Base-by-base conservation (phyloP, 352 stramenopile species). In the Pythium dissotocum region DNA sequence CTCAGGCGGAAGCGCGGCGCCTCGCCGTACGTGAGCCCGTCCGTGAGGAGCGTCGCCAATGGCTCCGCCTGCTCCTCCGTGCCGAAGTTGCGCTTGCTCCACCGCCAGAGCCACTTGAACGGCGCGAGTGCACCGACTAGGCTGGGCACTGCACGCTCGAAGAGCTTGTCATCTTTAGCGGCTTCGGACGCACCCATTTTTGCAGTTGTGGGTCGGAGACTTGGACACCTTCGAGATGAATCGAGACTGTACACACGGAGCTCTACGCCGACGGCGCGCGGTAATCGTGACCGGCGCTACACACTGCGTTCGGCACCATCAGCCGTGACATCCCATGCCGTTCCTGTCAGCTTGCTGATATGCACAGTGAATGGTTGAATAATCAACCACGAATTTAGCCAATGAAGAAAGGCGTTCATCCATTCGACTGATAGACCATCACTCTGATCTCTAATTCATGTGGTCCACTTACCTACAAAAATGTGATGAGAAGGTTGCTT, bases 71-170 rank as follows among this genome's bases (percentile, higher is more conserved):
- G 32, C 28, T 54, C 57, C 9, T 38, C n/a, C 10, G 30, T 55
- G 60, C 48, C 46, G 49, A 59, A 59, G n/a, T 46, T 46, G 21
- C 60, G 60, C 48, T 53, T 48, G 13, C 33, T 40, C 46, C 46
- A 66, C 13, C 48, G 46, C 60, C 60, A 66, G 4, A 66, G 60
- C 60, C 60, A 66, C 33, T 55, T 36, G 24, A 59, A 7, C 5
- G 60, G 49, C 48, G 59, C 6, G n/a, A 66, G 48, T 26, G 48
- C 60, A 18, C 10, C 13, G 0, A n/a, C 36, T 6, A 66, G 16
- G 26, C 53, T 59, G 21, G 60, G 60, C 13, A 59, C n/a, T 10
- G 46, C 36, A 0, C 24, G n/a, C 7, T 7, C 32, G 35, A 66
- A 66, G 4, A 65, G 58, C 58, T 65, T 21, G 16, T 63, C 57